Evolutionary conservation across 2,329 filamentous ascomycete genomes (phyloP).

Genomic region (Botrytis porri): DNA sequence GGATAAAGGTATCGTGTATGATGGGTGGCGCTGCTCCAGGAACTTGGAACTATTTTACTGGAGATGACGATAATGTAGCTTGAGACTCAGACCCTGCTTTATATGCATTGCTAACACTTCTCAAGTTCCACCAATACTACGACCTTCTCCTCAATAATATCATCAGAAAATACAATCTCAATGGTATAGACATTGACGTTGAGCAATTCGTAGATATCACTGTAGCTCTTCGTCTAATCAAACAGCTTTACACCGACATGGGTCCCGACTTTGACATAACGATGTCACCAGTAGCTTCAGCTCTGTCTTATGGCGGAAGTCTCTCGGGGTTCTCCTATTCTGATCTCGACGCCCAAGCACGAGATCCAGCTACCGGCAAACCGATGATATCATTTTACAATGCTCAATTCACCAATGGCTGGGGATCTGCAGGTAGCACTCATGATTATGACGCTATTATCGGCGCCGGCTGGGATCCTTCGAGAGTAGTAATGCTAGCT

Average conservation of each 20-base stretch:
- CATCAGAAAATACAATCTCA: slow-evolving; percentile 75
- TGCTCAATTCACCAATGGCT: slow-evolving; percentile 23
- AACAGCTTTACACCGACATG: slow-evolving; percentile 70
- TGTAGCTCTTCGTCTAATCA: slow-evolving; percentile 74
- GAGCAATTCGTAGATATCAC: slow-evolving; percentile 73
- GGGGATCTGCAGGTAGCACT: slow-evolving; percentile 13
- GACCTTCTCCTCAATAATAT: slow-evolving; percentile 19
- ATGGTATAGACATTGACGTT: slow-evolving; percentile 86
- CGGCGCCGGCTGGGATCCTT: slow-evolving; percentile 21
- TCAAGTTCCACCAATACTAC: slow-evolving; percentile 27
- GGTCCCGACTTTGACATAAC: slow-evolving; percentile 62
- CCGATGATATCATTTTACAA: slow-evolving; percentile 23
- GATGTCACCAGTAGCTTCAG: slow-evolving; percentile 57
- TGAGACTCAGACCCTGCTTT: background rate
- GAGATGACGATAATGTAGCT: slow-evolving; percentile 12
- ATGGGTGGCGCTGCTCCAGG: slow-evolving; percentile 23
- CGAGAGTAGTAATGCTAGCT: slow-evolving; percentile 19
- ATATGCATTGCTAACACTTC: background rate
- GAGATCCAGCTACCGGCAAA: background rate
- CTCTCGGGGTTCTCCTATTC: slow-evolving; percentile 65
- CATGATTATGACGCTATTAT: slow-evolving; percentile 20
- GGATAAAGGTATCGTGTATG: slow-evolving; percentile 25
- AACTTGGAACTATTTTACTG: slow-evolving; percentile 43
- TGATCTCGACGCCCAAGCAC: slow-evolving; percentile 62
- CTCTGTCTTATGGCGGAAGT: slow-evolving; percentile 54